Evolutionary conservation across 441 rosid genomes (phyloP), one percentile per base, ranked within the genome.

Genomic region (Pelargonium fulgidum): DNA sequence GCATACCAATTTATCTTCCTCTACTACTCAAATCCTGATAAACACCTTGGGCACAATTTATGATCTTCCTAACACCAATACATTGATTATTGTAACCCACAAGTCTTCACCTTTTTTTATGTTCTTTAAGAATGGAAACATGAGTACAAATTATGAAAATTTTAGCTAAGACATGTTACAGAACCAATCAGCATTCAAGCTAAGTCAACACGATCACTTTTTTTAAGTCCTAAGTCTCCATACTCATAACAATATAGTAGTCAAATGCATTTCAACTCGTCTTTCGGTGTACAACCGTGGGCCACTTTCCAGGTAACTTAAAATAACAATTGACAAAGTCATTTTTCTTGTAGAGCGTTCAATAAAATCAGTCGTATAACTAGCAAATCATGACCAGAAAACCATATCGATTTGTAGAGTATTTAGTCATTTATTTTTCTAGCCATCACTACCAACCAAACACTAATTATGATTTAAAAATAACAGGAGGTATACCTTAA

Each of bases 401-500:
- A 52, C 59, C 14, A 52, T 14, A 52, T 52, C 14, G 16, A 52
- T 52, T 52, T 52, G 59, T 52, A 14, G 59, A 14, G 19, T 5
- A 52, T 19, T 52, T 4, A 52, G 8, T 14, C 20, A 4, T 52
- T 52, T 52, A 13, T n/a, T 50, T 50, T 52, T 52, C 17, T 19
- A 52, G 17, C 1, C 7, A n/a, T 13, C 7, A n/a, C 17, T 52
- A 52, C 59, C 17, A 52, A 52, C 8, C 1, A 52, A 14, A 14
- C 59, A 52, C 17, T 13, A 10, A 59, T 17, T 17, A 67, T 63
- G 33, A 42, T 73, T 69, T n/a, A 11, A 39, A 50, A 68, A 44
- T 6, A 52, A 62, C 44, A 69, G 62, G 67, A 42, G 29, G 44
- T 71, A 66, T 78, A 93, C 97, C 93, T 88, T 62, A 91, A 80